These are phyloP conservation scores for Abortiporus biennis DNA, from an alignment of 1,284 basidiomycete species.

Conservation along the genomic window DNA sequence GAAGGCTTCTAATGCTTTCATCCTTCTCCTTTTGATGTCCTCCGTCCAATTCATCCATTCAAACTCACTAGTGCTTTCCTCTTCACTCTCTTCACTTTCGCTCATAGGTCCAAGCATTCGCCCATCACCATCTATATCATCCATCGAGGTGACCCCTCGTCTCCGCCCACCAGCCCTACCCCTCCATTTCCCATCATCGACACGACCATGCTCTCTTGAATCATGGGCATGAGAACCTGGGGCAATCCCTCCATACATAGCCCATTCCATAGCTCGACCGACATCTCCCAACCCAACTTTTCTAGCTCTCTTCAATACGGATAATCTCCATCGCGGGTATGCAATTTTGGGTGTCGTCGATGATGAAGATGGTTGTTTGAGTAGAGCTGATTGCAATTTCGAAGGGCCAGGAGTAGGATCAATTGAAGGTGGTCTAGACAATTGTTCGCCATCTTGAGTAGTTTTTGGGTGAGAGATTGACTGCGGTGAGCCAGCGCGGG, in stretches of 20 bases:
- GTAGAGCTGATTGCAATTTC: background rate
- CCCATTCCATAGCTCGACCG: conserved; percentile 43
- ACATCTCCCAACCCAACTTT: conserved; percentile 50
- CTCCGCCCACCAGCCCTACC: too few relatives aligned
- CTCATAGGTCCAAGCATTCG: too few relatives aligned
- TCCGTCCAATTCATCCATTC: conserved; percentile 57
- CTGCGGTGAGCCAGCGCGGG: conserved; percentile 1
- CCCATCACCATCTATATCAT: conserved; percentile 12
- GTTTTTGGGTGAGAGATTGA: background rate
- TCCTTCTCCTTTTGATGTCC: conserved; percentile 34
- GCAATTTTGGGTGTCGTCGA: conserved; percentile 20
- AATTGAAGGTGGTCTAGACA: background rate
- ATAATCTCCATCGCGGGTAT: conserved; percentile 59
- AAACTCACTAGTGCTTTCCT: conserved; percentile 40
- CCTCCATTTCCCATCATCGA: too few relatives aligned
- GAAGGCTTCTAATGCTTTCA: too few relatives aligned
- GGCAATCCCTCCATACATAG: conserved; percentile 34
- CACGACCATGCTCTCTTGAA: too few relatives aligned
- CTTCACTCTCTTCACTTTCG: conserved; percentile 21
- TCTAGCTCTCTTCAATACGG: conserved; percentile 41
- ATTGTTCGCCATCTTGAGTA: background rate
- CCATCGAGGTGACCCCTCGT: too few relatives aligned
- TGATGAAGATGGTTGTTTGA: conserved; percentile 5
- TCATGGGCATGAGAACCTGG: too few relatives aligned
- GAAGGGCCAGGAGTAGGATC: background rate